phyloP scores from a whole-genome alignment of 2,329 filamentous ascomycete species.

The Neonectria punicea region DNA sequence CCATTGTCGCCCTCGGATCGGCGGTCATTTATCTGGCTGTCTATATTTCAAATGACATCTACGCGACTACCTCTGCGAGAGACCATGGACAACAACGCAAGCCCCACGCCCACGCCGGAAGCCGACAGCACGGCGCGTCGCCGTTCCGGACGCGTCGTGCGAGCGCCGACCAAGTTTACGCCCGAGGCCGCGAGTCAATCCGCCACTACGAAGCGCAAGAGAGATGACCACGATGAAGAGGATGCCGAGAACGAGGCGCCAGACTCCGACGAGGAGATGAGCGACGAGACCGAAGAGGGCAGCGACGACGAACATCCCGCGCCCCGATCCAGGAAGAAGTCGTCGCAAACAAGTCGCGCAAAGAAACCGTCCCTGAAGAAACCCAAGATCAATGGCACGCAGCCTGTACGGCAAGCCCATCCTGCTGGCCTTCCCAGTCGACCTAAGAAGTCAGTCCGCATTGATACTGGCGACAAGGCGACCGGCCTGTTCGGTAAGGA shows the following conservation, averaged over 20 bases:
- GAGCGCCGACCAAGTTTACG: constrained; percentile 68
- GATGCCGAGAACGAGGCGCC: constrained; percentile 61
- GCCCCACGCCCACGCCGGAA: constrained; percentile 63
- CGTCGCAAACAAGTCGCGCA: constrained; percentile 56
- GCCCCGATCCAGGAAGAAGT: constrained; percentile 52
- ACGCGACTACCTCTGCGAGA: constrained; percentile 42
- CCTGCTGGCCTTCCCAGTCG: constrained; percentile 60
- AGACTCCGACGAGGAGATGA: constrained; percentile 58
- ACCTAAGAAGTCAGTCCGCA: constrained; percentile 66
- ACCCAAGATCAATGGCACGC: constrained; percentile 69
- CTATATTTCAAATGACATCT: constrained; percentile 34
- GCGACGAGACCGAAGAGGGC: constrained; percentile 59
- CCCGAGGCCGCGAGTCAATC: constrained; percentile 57
- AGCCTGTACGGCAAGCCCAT: constrained; percentile 50
- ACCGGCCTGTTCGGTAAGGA: constrained; percentile 66
- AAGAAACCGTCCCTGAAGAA: constrained; percentile 72
- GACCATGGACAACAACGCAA: constrained; percentile 66
- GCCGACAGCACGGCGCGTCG: constrained; percentile 66
- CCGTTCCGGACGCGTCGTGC: constrained; percentile 75
- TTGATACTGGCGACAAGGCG: constrained; percentile 62
- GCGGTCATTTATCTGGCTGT: constrained; percentile 36
- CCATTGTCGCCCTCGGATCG: constrained; percentile 44
- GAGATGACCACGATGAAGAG: constrained; percentile 56
- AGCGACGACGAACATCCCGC: constrained; percentile 56
- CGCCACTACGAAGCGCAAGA: constrained; percentile 67